Evolutionary conservation across 495 filamentous ascomycete species (phyloP).

Genomic region (Penicillium tannophilum): DNA sequence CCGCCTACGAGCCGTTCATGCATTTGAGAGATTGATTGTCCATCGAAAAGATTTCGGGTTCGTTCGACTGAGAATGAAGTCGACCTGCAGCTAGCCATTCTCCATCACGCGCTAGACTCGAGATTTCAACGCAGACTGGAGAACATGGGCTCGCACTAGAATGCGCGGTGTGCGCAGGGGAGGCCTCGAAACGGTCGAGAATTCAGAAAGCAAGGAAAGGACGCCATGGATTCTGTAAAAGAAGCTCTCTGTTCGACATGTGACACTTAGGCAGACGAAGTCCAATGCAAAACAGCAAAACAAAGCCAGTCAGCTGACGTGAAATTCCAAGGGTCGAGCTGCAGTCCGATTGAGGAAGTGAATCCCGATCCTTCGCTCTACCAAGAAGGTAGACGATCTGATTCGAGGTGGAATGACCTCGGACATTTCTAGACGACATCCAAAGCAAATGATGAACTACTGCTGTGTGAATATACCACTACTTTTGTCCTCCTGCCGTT

Average conservation of each 20-base stretch:
- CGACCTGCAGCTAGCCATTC: constrained; percentile 26
- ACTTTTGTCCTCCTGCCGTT: not conserved
- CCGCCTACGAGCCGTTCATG: not conserved
- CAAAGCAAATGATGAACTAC: constrained; percentile 1
- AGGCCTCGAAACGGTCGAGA: not conserved
- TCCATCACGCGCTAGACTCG: constrained; percentile 29
- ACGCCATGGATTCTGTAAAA: not conserved
- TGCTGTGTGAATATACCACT: not conserved
- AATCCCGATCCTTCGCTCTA: constrained; percentile 11
- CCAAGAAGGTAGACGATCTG: constrained; percentile 12
- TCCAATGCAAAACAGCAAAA: not conserved
- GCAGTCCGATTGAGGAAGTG: constrained; percentile 27
- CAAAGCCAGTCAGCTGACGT: constrained; percentile 27
- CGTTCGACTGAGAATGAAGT: not conserved
- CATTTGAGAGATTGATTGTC: not conserved
- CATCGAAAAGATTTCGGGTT: not conserved
- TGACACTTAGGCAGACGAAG: not conserved
- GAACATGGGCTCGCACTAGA: constrained; percentile 16
- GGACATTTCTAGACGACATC: constrained; percentile 6
- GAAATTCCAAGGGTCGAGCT: constrained; percentile 13
- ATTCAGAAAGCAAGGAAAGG: not conserved
- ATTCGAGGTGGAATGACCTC: constrained; percentile 6
- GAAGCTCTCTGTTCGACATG: not conserved
- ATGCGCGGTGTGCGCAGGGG: constrained; percentile 8
- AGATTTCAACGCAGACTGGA: constrained; percentile 25